Percentiles rank a stretch among this genome's conserved stretches.
Conservation (phyloP, 768 basidiomycete species). For the button mushroom (Agaricus bisporus) region DNA sequence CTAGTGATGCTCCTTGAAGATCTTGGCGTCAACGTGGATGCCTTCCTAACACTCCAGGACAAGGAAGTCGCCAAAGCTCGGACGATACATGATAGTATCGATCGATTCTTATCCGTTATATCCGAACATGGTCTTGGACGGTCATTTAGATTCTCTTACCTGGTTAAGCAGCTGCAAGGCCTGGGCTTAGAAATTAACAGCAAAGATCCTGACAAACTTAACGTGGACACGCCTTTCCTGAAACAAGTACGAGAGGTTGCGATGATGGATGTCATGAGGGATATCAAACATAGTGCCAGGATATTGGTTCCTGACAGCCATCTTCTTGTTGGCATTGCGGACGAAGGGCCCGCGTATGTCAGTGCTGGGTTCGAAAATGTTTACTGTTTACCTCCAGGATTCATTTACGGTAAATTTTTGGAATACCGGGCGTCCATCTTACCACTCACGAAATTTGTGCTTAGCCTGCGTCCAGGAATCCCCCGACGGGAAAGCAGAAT, state of each 20-base stretch:
- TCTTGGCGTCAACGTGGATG: constrained; percentile 51
- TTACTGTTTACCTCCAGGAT: constrained; percentile 43
- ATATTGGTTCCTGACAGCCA: constrained; percentile 66
- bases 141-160: constrained; percentile 41
- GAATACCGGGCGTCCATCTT: not conserved
- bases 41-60: constrained; percentile 59
- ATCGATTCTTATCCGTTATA: constrained; percentile 43
- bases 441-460: not conserved
- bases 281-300: constrained; percentile 70
- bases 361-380: constrained; percentile 45
- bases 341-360: constrained; percentile 68
- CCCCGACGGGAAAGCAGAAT: constrained; percentile 41
- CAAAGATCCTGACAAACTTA: constrained; percentile 20
- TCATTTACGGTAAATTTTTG: constrained; percentile 57
- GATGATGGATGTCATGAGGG: constrained; percentile 59
- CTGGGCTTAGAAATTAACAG: constrained; percentile 35
- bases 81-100: constrained; percentile 53
- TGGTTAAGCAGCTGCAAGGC: constrained; percentile 44
- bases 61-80: constrained; percentile 47
- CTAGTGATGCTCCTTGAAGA: constrained; percentile 78
- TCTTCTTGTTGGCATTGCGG: constrained; percentile 74
- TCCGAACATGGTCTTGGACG: constrained; percentile 37
- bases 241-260: constrained; percentile 51
- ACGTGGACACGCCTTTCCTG: constrained; percentile 53
- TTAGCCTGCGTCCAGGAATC: constrained; percentile 56